These are phyloP conservation scores for Aspergillus candidus DNA, from an alignment of 2,329 filamentous ascomycete genomes.

Conservation along the genomic window DNA sequence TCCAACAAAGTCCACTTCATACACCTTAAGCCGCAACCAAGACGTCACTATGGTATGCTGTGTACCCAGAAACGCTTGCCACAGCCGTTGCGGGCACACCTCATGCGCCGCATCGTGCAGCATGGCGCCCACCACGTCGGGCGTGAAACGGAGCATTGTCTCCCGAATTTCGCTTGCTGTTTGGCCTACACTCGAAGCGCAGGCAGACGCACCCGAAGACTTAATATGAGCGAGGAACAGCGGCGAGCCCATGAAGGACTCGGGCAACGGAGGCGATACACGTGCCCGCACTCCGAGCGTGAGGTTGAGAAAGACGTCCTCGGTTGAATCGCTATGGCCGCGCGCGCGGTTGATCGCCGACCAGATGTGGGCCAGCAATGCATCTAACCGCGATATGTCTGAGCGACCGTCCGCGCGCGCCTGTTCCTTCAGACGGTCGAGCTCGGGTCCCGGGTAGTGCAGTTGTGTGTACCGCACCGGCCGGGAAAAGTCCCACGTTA, in stretches of 20 bases:
- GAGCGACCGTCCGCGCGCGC: conserved; percentile 7
- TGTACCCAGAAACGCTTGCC: conserved; percentile 43
- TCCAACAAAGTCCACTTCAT: conserved; percentile 39
- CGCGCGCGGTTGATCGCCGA: conserved; percentile 40
- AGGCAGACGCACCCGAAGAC: conserved; percentile 7
- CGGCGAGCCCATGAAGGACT: conserved; percentile 42
- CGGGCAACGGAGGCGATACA: conserved; percentile 31
- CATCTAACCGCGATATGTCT: conserved; percentile 40
- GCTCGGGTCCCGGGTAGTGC: conserved; percentile 33
- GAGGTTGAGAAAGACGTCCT: conserved; percentile 36
- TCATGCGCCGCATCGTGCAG: conserved; percentile 43
- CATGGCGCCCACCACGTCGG: conserved; percentile 33
- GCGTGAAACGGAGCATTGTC: conserved; percentile 34
- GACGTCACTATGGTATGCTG: conserved; percentile 42
- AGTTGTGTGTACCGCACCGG: conserved; percentile 31
- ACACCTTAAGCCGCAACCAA: conserved; percentile 28
- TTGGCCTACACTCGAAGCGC: not conserved
- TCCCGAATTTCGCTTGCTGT: conserved; percentile 26
- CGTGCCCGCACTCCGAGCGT: conserved; percentile 37
- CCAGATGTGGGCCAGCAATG: conserved; percentile 45
- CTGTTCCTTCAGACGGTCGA: conserved; percentile 29
- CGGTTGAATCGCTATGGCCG: conserved; percentile 15
- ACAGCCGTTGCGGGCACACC: conserved; percentile 43
- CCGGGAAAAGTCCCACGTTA: conserved; percentile 35
- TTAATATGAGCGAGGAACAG: conserved; percentile 36